Conservation (phyloP, 306 rosid genomes). For the Vicia villosa region DNA sequence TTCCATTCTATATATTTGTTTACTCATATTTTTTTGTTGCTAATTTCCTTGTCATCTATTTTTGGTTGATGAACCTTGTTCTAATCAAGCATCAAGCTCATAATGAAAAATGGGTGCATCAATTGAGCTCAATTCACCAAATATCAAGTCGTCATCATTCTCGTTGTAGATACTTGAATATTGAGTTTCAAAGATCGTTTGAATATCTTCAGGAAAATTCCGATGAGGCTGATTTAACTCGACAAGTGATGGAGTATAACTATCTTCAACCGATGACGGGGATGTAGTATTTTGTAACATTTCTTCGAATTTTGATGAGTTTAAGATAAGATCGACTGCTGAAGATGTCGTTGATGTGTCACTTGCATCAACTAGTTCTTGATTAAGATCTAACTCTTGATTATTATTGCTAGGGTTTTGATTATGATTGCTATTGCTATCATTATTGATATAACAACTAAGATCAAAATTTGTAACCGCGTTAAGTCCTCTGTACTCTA, state of each 20-base stretch:
- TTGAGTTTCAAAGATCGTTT: conserved; percentile 73
- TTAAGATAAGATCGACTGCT: conserved; percentile 50
- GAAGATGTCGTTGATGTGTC: conserved; percentile 46
- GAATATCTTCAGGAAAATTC: conserved; percentile 82
- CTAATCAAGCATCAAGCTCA: conserved; percentile 57
- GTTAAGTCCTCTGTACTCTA: conserved; percentile 83
- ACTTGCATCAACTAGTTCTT: conserved; percentile 24
- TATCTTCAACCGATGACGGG: not conserved
- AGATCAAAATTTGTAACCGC: conserved; percentile 94
- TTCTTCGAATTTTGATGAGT: conserved; percentile 63
- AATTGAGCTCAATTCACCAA: conserved; percentile 60
- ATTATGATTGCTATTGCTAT: not conserved
- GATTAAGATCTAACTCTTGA: conserved; percentile 30
- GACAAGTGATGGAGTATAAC: not conserved
- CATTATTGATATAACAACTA: conserved; percentile 61
- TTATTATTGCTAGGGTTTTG: conserved; percentile 16
- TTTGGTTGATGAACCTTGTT: conserved; percentile 10
- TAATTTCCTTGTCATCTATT: not conserved
- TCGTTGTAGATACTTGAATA: conserved; percentile 51
- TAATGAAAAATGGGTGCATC: conserved; percentile 62
- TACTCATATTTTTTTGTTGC: not conserved
- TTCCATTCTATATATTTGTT: not conserved
- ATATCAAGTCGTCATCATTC: conserved; percentile 71
- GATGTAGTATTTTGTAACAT: conserved; percentile 59
- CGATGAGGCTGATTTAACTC: conserved; percentile 46